Conservation (phyloP, 768 basidiomycete species). For the Serendipita sp. region DNA sequence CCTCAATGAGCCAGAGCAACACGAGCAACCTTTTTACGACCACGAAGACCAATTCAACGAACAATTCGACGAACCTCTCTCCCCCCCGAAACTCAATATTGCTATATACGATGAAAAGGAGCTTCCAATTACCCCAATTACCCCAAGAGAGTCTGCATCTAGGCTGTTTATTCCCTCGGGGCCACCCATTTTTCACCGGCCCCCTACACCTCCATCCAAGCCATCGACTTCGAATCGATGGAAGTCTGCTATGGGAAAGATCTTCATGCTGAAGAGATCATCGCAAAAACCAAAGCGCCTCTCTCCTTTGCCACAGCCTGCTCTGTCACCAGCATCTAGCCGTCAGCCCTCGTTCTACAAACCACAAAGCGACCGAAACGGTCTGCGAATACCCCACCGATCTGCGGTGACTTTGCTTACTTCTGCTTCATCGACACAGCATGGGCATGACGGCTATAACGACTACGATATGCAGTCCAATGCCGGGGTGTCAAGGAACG, state of each 20-base stretch:
- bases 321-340: background rate
- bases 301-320: background rate
- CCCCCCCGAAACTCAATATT: constrained; percentile 1
- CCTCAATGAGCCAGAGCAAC: background rate
- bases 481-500: background rate
- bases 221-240: constrained; percentile 5
- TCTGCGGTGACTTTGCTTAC: background rate
- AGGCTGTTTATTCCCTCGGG: background rate
- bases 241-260: background rate
- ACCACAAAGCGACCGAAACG: background rate
- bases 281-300: background rate
- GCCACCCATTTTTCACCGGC: background rate
- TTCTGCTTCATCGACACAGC: background rate
- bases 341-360: background rate
- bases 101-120: background rate
- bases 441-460: background rate
- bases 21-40: background rate
- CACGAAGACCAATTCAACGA: background rate
- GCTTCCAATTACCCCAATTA: background rate
- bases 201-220: background rate
- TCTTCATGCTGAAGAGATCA: background rate
- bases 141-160: too few species aligned
- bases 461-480: background rate
- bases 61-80: background rate
- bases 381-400: background rate